A percentile compares a stretch with the other conserved stretches of the same genome.
phyloP scores from a whole-genome alignment of 2,329 filamentous ascomycete genomes.

The Fusarium brevicatenulatum region DNA sequence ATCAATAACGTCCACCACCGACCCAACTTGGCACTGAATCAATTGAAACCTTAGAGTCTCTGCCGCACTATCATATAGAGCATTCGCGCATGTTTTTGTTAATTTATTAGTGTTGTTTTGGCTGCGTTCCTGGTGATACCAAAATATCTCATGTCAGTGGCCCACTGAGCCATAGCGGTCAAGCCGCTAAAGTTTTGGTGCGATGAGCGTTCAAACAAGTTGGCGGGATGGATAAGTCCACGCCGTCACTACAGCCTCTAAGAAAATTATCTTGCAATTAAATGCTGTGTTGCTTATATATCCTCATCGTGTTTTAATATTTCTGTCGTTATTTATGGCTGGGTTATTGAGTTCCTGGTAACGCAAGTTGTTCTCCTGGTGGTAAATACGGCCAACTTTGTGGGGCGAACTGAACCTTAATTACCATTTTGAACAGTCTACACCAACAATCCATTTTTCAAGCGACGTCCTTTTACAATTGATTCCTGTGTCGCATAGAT shows the following conservation, averaged over 20 bases:
- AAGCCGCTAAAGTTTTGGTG: neutral
- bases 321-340: neutral
- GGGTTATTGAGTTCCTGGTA: neutral
- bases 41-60: neutral
- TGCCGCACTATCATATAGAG: neutral
- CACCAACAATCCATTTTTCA: neutral
- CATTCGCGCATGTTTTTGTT: neutral
- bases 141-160: neutral
- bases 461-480: neutral
- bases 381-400: neutral
- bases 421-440: neutral
- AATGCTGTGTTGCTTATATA: neutral
- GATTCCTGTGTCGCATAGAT: neutral
- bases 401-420: neutral
- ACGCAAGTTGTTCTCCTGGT: neutral
- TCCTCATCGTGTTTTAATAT: too few relatives aligned
- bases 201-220: too few relatives aligned
- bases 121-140: neutral
- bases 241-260: neutral
- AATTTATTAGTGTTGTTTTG: neutral
- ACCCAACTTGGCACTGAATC: rapidly evolving
- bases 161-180: neutral
- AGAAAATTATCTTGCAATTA: neutral
- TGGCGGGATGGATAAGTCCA: neutral
- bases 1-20: neutral